phyloP scores from a whole-genome alignment of 2,329 filamentous ascomycete species.

The Fusarium anguioides region DNA sequence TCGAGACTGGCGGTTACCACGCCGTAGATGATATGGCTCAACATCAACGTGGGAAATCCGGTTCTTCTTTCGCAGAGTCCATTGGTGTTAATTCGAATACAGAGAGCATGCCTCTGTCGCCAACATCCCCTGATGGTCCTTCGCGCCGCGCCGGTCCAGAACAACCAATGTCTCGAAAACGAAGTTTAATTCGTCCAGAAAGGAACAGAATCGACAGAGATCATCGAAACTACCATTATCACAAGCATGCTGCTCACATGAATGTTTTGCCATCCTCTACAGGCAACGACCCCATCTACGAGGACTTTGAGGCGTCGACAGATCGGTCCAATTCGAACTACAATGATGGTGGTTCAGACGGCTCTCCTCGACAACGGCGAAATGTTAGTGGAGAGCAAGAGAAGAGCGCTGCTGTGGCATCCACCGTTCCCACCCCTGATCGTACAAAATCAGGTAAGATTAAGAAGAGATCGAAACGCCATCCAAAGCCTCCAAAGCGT shows the following conservation, averaged over 20 bases:
- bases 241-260: conserved; percentile 95
- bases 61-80: conserved; percentile 69
- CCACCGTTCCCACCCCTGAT: conserved; percentile 50
- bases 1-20: conserved; percentile 72
- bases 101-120: conserved; percentile 67
- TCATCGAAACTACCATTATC: conserved; percentile 96
- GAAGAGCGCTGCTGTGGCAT: conserved; percentile 46
- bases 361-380: conserved; percentile 55
- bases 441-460: conserved; percentile 69
- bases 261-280: conserved; percentile 89
- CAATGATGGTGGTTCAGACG: conserved; percentile 59
- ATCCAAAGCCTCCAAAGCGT: conserved; percentile 61
- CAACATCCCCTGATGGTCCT: conserved; percentile 52
- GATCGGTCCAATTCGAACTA: conserved; percentile 62
- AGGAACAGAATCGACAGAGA: conserved; percentile 84
- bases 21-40: conserved; percentile 54
- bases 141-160: conserved; percentile 46
- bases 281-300: conserved; percentile 87
- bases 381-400: conserved; percentile 49
- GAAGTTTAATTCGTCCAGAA: conserved; percentile 90
- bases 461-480: conserved; percentile 64
- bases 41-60: conserved; percentile 68
- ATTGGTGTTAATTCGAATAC: conserved; percentile 66
- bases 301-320: conserved; percentile 77
- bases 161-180: conserved; percentile 72